Percentiles rank a stretch among this genome's conserved stretches.
These are phyloP conservation scores for Conticribra weissflogii DNA, from an alignment of 108 stramenopile species.

Conservation along the genomic window DNA sequence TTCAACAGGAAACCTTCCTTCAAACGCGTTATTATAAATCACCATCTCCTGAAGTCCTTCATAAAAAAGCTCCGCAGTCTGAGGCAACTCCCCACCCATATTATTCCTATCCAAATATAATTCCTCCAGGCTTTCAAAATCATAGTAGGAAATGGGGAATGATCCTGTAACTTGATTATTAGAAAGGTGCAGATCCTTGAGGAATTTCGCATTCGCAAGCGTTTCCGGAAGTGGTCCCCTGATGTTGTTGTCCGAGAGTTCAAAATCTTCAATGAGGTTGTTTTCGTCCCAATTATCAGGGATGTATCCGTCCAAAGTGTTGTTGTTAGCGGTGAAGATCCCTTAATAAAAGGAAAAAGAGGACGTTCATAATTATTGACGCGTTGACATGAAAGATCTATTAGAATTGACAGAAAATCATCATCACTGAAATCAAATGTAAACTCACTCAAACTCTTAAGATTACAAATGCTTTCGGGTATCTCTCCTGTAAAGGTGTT, in stretches of 20 bases:
- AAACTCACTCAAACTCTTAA: conserved; percentile 39
- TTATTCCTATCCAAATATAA: conserved; percentile 35
- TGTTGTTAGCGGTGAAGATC: conserved; percentile 35
- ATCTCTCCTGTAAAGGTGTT: conserved; percentile 33
- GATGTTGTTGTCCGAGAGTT: conserved; percentile 41
- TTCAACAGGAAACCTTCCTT: conserved; percentile 30
- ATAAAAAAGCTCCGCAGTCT: conserved; percentile 37
- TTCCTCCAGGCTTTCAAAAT: conserved; percentile 37
- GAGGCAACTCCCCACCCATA: conserved; percentile 31
- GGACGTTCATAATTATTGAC: neutral
- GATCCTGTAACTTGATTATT: conserved; percentile 48
- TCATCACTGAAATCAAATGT: neutral
- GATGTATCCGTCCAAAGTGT: conserved; percentile 33
- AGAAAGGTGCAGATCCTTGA: conserved; percentile 37
- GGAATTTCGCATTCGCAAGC: conserved; percentile 18
- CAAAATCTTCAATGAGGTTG: conserved; percentile 34
- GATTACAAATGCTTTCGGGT: conserved; percentile 23
- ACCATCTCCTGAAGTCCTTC: conserved; percentile 32
- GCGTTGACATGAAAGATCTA: neutral
- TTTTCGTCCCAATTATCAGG: conserved; percentile 31
- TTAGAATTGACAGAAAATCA: neutral
- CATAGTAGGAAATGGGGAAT: conserved; percentile 38
- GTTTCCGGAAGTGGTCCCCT: conserved; percentile 43
- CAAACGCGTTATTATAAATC: conserved; percentile 22
- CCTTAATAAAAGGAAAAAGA: conserved; percentile 1